These are phyloP conservation scores for Phoma sp. DNA, from an alignment of 2,329 filamentous ascomycete species.

Conservation along the genomic window DNA sequence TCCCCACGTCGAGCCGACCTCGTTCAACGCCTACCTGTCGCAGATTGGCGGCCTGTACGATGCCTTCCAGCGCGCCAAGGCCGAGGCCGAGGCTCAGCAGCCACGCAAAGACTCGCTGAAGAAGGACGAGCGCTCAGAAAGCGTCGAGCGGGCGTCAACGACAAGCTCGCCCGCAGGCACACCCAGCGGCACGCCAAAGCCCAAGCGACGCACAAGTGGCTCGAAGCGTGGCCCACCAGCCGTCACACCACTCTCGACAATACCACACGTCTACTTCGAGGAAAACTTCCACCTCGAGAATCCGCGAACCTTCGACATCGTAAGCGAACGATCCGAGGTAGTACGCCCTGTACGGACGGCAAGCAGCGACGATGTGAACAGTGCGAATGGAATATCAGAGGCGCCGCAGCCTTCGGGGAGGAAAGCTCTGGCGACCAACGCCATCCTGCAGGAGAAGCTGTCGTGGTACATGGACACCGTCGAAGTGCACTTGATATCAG, in stretches of 20 bases:
- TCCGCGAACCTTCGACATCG: constrained; percentile 92
- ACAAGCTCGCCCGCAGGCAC: constrained; percentile 44
- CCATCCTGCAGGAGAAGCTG: constrained; percentile 95
- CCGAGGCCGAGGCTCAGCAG: constrained; percentile 70
- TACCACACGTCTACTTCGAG: constrained; percentile 92
- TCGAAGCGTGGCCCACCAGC: constrained; percentile 71
- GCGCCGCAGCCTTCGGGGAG: constrained; percentile 66
- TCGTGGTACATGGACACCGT: constrained; percentile 99
- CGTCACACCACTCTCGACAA: constrained; percentile 86
- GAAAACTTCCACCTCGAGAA: constrained; percentile 96
- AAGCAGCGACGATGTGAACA: constrained; percentile 60
- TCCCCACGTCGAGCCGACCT: constrained; percentile 76
- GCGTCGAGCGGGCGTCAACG: constrained; percentile 53
- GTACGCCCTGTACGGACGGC: constrained; percentile 67
- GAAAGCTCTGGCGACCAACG: constrained; percentile 93
- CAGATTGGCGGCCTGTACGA: constrained; percentile 90
- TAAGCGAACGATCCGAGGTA: constrained; percentile 96
- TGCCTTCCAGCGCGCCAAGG: constrained; percentile 83
- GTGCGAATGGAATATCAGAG: constrained; percentile 64
- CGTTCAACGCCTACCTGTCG: constrained; percentile 83
- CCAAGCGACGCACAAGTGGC: constrained; percentile 60
- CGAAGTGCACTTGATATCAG: constrained; percentile 94
- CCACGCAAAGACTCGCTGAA: constrained; percentile 56
- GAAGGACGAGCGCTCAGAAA: constrained; percentile 58
- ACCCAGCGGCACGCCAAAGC: constrained; percentile 58